phyloP scores from a whole-genome alignment of 306 rosid species.

The Mucuna pruriens region DNA sequence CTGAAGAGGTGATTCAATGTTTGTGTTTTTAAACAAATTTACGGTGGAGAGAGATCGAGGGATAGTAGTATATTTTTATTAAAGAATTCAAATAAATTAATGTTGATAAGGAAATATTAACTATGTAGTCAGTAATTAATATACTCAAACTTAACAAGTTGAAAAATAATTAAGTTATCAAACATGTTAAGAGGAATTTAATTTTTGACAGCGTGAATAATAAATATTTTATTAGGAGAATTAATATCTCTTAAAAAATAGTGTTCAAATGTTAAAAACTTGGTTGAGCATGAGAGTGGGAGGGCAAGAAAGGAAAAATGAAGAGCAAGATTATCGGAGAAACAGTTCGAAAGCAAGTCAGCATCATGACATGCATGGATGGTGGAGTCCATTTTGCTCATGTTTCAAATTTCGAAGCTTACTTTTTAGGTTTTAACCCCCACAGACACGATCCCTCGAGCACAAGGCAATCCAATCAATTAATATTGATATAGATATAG shows the following conservation, averaged over 20 bases:
- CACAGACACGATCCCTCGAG: slow-evolving; percentile 26
- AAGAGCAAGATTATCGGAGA: slow-evolving; percentile 34
- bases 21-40: background rate
- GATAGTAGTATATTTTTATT: too few species aligned
- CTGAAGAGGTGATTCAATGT: background rate
- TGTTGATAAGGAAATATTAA: background rate
- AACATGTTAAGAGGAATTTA: background rate
- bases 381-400: slow-evolving; percentile 33
- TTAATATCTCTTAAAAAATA: background rate
- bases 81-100: background rate
- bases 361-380: slow-evolving; percentile 43
- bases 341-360: background rate
- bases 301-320: background rate
- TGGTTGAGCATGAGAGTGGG: background rate
- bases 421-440: slow-evolving; percentile 36
- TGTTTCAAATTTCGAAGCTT: slow-evolving; percentile 38
- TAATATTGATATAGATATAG: background rate
- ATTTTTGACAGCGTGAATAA: background rate
- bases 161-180: background rate
- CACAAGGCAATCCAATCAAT: slow-evolving; percentile 31
- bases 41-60: background rate
- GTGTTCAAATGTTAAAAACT: background rate
- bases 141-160: background rate
- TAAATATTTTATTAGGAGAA: background rate
- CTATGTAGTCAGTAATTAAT: background rate